Evolutionary conservation across 257 asterid species (phyloP).

Genomic region (Solanum tacnaense): DNA sequence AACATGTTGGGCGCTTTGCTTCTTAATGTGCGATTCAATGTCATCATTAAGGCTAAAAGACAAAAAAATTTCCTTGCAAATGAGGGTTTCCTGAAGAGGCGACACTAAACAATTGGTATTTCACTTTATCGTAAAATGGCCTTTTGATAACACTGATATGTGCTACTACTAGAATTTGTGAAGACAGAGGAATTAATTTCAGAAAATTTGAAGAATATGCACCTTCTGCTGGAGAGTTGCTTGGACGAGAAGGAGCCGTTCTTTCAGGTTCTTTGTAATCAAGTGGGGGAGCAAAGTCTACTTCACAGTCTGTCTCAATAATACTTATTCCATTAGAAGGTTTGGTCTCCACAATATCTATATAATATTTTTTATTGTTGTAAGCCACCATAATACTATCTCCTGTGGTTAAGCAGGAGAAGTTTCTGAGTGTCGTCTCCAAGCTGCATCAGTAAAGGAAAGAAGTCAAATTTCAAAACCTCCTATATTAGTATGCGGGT

Average conservation of each 20-base stretch:
- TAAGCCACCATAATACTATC: constrained; percentile 99
- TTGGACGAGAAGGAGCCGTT: constrained; percentile 29
- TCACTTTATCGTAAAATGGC: background rate
- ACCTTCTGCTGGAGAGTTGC: constrained; percentile 69
- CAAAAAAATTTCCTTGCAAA: background rate
- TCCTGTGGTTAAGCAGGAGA: constrained; percentile 91
- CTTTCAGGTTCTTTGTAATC: constrained; percentile 96
- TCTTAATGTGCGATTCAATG: background rate
- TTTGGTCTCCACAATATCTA: constrained; percentile 92
- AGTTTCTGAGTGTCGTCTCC: constrained; percentile 96
- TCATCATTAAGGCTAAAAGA: background rate
- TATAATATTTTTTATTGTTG: constrained; percentile 84
- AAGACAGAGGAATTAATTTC: background rate
- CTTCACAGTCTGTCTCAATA: constrained; percentile 98
- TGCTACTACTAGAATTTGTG: background rate
- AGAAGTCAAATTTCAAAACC: background rate
- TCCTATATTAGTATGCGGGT: background rate
- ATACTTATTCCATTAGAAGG: constrained; percentile 88
- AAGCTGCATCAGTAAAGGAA: constrained; percentile 36
- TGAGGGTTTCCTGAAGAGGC: background rate
- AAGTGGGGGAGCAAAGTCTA: constrained; percentile 98
- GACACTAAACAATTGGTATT: background rate
- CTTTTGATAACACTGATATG: background rate
- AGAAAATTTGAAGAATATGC: background rate
- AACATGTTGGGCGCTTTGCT: background rate